A percentile compares a stretch with the other conserved stretches of the same genome.
phyloP scores from a whole-genome alignment of 768 basidiomycete species.

The Myochromella boudieri region DNA sequence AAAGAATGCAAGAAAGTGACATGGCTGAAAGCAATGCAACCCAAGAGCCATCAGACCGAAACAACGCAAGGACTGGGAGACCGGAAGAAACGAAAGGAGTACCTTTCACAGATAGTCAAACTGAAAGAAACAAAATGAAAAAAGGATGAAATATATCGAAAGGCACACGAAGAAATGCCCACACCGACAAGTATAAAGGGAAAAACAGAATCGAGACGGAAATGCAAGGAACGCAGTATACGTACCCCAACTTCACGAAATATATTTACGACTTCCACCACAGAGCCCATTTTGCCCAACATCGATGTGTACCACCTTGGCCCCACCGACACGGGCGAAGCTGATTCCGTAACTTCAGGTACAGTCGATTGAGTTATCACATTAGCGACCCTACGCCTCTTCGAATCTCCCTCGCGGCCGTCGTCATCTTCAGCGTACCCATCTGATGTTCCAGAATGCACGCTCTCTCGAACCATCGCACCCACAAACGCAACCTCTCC shows the following conservation, averaged over 20 bases:
- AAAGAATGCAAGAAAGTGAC: too few species aligned
- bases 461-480: slow-evolving; percentile 76
- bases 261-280: slow-evolving; percentile 56
- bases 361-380: background rate
- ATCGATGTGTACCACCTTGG: slow-evolving; percentile 91
- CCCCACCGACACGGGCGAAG: background rate
- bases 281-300: slow-evolving; percentile 83
- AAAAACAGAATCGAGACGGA: too few species aligned
- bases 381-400: background rate
- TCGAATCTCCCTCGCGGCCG: too few species aligned
- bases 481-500: slow-evolving; percentile 82
- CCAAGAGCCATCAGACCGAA: too few species aligned
- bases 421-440: background rate
- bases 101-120: too few species aligned
- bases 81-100: background rate
- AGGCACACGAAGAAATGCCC: too few species aligned
- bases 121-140: too few species aligned
- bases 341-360: background rate
- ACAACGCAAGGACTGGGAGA: background rate
- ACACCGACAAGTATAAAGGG: too few species aligned
- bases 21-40: too few species aligned
- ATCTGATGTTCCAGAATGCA: slow-evolving; percentile 13
- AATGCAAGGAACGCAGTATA: too few species aligned
- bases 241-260: slow-evolving; percentile 42
- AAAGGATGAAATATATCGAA: too few species aligned